Percentiles rank a stretch among this genome's conserved stretches.
Conservation (phyloP, 2,329 filamentous ascomycete genomes). For the Fusarium sp. region DNA sequence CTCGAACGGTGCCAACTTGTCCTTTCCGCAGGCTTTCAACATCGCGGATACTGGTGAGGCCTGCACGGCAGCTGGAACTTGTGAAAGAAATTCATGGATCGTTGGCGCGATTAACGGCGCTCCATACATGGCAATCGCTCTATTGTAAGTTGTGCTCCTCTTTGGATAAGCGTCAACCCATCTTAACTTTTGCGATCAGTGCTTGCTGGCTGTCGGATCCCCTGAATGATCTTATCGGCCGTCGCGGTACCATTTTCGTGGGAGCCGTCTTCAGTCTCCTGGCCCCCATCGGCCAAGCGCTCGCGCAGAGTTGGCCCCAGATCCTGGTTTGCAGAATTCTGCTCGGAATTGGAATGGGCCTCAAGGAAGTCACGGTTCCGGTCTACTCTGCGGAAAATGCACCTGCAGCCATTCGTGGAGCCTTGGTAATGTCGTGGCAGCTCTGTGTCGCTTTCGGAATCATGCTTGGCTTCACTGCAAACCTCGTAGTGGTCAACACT, state of each 20-base stretch:
- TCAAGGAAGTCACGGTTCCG: constrained; percentile 63
- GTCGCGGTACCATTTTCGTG: constrained; percentile 74
- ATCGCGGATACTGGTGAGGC: no score
- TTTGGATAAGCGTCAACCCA: no score
- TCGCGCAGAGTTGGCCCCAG: constrained; percentile 70
- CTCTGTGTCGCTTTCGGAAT: constrained; percentile 71
- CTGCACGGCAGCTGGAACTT: no score
- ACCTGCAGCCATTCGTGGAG: constrained; percentile 65
- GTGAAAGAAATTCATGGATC: no score
- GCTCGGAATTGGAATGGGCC: constrained; percentile 72
- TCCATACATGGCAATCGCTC: no score
- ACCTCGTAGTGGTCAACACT: constrained; percentile 72
- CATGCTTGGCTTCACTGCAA: constrained; percentile 75
- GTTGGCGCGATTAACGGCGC: no score
- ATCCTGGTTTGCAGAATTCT: constrained; percentile 53
- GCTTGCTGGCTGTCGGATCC: constrained; percentile 74
- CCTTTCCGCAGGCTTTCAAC: constrained; percentile 64
- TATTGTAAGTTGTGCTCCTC: no score
- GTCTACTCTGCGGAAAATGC: constrained; percentile 67
- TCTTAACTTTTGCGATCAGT: constrained; percentile 47
- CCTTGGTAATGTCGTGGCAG: constrained; percentile 68
- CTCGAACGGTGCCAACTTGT: constrained; percentile 71
- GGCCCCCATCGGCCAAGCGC: constrained; percentile 70
- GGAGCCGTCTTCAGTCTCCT: constrained; percentile 72
- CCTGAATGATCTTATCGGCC: constrained; percentile 69